Evolutionary conservation across 352 stramenopile genomes (phyloP).

Genomic region (Phytophthora megakarya): DNA sequence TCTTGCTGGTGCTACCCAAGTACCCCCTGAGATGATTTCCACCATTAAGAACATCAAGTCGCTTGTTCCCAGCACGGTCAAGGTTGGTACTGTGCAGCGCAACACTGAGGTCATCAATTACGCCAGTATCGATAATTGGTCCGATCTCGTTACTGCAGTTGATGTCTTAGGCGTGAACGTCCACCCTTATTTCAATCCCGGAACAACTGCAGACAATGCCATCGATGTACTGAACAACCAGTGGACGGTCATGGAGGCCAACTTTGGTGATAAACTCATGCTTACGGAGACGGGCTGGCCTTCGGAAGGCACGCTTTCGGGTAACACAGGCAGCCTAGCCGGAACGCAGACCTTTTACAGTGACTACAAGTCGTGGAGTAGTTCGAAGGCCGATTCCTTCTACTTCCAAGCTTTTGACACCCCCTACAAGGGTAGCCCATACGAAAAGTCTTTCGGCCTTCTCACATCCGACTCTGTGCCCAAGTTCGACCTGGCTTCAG

Average conservation of each 20-base stretch:
- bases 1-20: conserved; percentile 27
- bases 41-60: conserved; percentile 52
- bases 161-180: conserved; percentile 65
- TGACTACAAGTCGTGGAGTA: conserved; percentile 60
- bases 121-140: conserved; percentile 29
- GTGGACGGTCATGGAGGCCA: conserved; percentile 35
- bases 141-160: conserved; percentile 35
- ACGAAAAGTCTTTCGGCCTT: conserved; percentile 58
- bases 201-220: conserved; percentile 28
- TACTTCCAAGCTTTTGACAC: conserved; percentile 83
- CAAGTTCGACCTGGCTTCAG: conserved; percentile 31
- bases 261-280: conserved; percentile 51
- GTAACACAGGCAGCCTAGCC: conserved; percentile 33
- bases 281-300: conserved; percentile 63
- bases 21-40: conserved; percentile 39
- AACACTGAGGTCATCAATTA: conserved; percentile 59
- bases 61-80: conserved; percentile 44
- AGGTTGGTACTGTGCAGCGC: conserved; percentile 69
- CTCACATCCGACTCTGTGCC: conserved; percentile 27
- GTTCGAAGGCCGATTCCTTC: conserved; percentile 42
- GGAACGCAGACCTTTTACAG: conserved; percentile 44
- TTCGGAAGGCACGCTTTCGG: conserved; percentile 29
- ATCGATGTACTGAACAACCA: conserved; percentile 48
- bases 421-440: conserved; percentile 43
- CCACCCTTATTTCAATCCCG: conserved; percentile 52